phyloP scores from a whole-genome alignment of 306 rosid genomes.

The Lupinus albus region DNA sequence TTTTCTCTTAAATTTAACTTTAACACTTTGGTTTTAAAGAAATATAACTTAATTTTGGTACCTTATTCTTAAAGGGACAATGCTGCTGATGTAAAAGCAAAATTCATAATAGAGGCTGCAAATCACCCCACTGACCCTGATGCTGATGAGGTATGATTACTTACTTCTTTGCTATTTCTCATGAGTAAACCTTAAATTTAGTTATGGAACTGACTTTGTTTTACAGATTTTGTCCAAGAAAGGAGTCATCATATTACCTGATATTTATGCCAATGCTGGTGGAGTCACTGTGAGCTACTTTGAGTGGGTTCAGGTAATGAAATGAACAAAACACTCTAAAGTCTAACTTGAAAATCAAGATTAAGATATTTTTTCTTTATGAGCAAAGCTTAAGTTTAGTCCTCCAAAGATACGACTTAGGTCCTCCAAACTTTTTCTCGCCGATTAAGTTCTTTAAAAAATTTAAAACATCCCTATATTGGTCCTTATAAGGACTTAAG shows the following conservation, averaged over 20 bases:
- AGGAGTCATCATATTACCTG: conserved; percentile 68
- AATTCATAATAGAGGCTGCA: conserved; percentile 66
- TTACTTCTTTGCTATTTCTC: neutral
- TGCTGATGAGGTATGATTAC: conserved; percentile 57
- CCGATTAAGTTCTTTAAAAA: too few species aligned
- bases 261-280: conserved; percentile 76
- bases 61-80: conserved; percentile 49
- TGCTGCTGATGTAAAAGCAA: conserved; percentile 63
- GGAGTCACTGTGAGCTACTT: conserved; percentile 83
- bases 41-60: too few species aligned
- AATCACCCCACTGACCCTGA: conserved; percentile 74
- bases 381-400: too few species aligned
- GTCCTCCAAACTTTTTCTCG: too few species aligned
- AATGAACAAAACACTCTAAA: neutral
- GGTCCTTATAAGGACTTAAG: too few species aligned
- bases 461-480: too few species aligned
- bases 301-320: conserved; percentile 79
- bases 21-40: neutral
- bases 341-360: neutral
- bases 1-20: neutral
- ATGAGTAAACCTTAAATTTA: conserved; percentile 3
- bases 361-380: conserved; percentile 3
- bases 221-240: conserved; percentile 58
- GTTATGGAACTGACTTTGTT: conserved; percentile 9
- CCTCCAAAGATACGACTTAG: too few species aligned